Conservation (phyloP, 2,329 filamentous ascomycete species). For the Xylariaceae sp. region DNA sequence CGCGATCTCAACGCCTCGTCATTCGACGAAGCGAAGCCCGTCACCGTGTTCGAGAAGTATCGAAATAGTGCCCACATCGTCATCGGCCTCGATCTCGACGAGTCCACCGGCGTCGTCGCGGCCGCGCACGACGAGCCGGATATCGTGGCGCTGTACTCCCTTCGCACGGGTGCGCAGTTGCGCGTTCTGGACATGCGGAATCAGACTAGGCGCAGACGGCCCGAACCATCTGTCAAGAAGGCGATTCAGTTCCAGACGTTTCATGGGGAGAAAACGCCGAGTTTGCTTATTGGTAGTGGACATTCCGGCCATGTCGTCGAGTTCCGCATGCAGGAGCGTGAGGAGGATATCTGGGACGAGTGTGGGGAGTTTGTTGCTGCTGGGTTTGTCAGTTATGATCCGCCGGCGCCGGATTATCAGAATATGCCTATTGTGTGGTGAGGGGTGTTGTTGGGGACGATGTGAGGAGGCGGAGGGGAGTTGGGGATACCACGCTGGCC, state of each 20-base stretch:
- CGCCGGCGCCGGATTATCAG: no score
- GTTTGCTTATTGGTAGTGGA: constrained; percentile 43
- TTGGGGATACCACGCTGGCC: no score
- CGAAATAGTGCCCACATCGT: constrained; percentile 44
- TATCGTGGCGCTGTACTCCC: constrained; percentile 45
- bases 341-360: constrained; percentile 32
- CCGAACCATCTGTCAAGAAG: constrained; percentile 26
- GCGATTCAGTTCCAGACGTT: constrained; percentile 43
- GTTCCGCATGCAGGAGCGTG: constrained; percentile 39
- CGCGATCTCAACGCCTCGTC: not conserved
- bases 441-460: no score
- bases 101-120: constrained; percentile 45
- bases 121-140: constrained; percentile 45
- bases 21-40: constrained; percentile 31
- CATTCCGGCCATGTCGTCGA: constrained; percentile 33
- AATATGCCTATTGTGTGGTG: no score
- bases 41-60: constrained; percentile 47
- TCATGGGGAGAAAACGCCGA: constrained; percentile 40
- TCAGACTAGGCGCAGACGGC: not conserved
- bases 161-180: constrained; percentile 41
- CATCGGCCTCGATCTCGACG: constrained; percentile 48
- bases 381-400: no score
- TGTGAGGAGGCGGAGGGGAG: no score
- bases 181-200: constrained; percentile 18
- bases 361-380: no score